Evolutionary conservation across 495 filamentous ascomycete species (phyloP).

Genomic region (Neurospora sp.): DNA sequence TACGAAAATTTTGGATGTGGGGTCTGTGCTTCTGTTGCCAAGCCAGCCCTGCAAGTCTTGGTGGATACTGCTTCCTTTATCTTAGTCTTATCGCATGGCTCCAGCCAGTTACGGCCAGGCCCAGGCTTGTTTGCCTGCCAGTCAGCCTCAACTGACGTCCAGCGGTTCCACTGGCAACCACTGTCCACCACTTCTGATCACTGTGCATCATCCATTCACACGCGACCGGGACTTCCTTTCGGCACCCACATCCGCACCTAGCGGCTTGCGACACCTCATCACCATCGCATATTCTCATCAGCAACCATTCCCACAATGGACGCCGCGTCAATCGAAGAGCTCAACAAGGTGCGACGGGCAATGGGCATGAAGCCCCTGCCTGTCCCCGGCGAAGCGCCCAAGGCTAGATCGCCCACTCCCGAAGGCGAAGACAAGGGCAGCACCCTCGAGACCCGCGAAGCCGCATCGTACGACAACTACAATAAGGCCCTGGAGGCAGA

Average conservation of each 20-base stretch:
- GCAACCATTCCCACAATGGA: slow-evolving; percentile 48
- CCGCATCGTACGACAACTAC: slow-evolving; percentile 57
- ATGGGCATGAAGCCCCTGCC: slow-evolving; percentile 87
- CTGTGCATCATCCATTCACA: background rate
- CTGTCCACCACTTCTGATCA: background rate
- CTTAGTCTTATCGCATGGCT: slow-evolving; percentile 18
- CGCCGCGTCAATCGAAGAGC: slow-evolving; percentile 80
- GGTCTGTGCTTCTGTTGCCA: slow-evolving; percentile 2
- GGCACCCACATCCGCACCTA: background rate
- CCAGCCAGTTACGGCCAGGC: slow-evolving; percentile 1
- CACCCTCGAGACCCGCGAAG: slow-evolving; percentile 73
- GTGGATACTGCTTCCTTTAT: background rate
- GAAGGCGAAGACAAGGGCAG: slow-evolving; percentile 56
- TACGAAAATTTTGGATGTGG: slow-evolving; percentile 18
- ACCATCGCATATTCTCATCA: background rate
- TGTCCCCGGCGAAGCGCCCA: slow-evolving; percentile 51
- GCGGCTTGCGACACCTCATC: background rate
- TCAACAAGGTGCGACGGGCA: slow-evolving; percentile 82
- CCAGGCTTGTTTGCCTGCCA: background rate
- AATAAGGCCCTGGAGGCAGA: slow-evolving; percentile 43
- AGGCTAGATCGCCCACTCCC: slow-evolving; percentile 19
- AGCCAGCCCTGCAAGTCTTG: background rate
- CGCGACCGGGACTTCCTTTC: background rate
- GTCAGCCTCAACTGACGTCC: slow-evolving; percentile 1
- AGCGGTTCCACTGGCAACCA: background rate